Base-by-base conservation (phyloP, 148 eudicot species). In the Heliosperma pusillum region DNA sequence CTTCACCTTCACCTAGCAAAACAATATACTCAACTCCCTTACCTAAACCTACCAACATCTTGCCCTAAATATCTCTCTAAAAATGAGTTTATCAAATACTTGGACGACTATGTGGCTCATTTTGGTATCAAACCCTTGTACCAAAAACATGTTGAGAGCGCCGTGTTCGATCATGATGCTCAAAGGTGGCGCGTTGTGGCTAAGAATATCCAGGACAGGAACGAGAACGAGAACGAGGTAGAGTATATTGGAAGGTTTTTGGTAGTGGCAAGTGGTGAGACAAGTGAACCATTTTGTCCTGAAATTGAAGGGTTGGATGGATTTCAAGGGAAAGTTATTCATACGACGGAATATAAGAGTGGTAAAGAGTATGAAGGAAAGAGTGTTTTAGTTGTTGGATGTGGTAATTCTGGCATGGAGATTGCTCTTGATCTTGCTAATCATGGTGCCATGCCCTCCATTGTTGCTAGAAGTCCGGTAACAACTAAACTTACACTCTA, bases 331-430 rank as follows among this genome's bases (percentile, higher is more conserved):
- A 87, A 89, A 55, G 77, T 87, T 25, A 25, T 87, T 3, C 98
- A 94, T 47, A 88, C 96, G 1, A 94, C 89, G 0, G 56, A 75
- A n/a, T 94, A 72, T 24, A 94, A 82, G 44, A 56, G 56, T 20
- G 98, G 98, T 3, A 64, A 85, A 59, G 84, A 66, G 66, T 94
- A 75, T 76, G 3, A 25, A 10, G 84, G 77, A 2, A 82, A 87
- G 66, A 77, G 63, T 20, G 96, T 90, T 8, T 80, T 94, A 82
- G 93, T 94, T 16, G 88, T 94, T 64, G 98, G 98, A 17, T 78
- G 85, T 40, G 97, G 98, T 19, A 94, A 94, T 79, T 94, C 98
- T 10, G 98, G 96, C 0, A 89, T 87, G 90, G 98, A 94, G 72
- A 91, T 91, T 79, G 86, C 88, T 21, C 70, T 85, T 57, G 98